Conservation (phyloP, 345 rosid genomes). For the Diplotaxis tenuifolia region DNA sequence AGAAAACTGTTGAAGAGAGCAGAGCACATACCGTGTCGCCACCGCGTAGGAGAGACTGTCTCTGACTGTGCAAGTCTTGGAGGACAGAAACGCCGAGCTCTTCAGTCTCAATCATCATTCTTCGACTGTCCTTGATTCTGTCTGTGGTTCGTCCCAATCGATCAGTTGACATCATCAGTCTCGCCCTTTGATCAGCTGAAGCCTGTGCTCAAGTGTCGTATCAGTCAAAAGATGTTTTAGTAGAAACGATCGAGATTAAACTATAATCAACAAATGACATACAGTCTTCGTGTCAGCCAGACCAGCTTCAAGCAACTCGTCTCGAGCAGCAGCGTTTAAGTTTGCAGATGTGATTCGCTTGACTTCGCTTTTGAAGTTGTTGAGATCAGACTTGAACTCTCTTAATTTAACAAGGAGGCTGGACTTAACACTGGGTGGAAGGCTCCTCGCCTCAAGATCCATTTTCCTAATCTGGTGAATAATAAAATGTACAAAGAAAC, state of each 20-base stretch:
- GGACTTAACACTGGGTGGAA: conserved; percentile 66
- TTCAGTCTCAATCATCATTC: conserved; percentile 94
- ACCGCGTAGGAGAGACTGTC: conserved; percentile 80
- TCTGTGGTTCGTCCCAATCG: conserved; percentile 63
- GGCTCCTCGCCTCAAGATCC: conserved; percentile 88
- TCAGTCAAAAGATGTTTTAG: not conserved
- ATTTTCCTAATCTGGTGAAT: conserved; percentile 62
- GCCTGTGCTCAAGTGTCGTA: conserved; percentile 42
- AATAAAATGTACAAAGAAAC: too few relatives aligned
- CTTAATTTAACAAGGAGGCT: conserved; percentile 71
- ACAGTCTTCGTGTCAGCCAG: conserved; percentile 67
- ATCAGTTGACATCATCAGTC: conserved; percentile 75
- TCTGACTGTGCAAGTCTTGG: conserved; percentile 84
- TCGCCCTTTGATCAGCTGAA: conserved; percentile 86
- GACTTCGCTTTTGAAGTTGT: conserved; percentile 72
- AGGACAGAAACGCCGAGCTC: conserved; percentile 97
- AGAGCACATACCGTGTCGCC: conserved; percentile 53
- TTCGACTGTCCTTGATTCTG: conserved; percentile 82
- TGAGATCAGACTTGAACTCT: conserved; percentile 83
- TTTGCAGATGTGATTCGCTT: conserved; percentile 60
- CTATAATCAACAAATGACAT: too few relatives aligned
- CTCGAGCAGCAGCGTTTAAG: conserved; percentile 55
- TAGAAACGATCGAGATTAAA: not conserved
- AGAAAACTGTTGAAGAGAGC: not conserved
- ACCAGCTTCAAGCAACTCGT: conserved; percentile 72